Conservation (phyloP, 257 asterid species). For the Nicotiana obtusifolia region DNA sequence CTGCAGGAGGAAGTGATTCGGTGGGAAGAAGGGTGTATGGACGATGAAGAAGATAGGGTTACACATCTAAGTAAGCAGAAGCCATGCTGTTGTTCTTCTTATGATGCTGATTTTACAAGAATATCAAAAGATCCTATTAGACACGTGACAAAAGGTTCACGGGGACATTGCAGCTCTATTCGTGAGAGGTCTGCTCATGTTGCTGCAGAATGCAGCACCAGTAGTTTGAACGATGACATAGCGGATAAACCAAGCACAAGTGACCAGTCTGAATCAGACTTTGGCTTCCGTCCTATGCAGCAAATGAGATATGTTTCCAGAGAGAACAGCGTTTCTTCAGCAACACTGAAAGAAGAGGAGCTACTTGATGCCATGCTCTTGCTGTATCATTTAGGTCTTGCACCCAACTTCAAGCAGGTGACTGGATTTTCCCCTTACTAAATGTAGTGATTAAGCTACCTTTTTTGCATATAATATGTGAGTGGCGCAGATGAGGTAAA, state of each 20-base stretch:
- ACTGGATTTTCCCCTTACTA: constrained; percentile 7
- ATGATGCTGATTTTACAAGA: constrained; percentile 53
- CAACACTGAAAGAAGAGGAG: constrained; percentile 89
- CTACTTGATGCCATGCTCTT: constrained; percentile 91
- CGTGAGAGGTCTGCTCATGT: constrained; percentile 76
- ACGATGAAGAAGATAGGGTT: constrained; percentile 65
- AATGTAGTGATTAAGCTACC: not conserved
- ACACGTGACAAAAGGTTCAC: constrained; percentile 46
- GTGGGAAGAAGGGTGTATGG: constrained; percentile 97
- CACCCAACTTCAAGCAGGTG: constrained; percentile 97
- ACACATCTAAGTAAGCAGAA: constrained; percentile 67
- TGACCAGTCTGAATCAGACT: constrained; percentile 75
- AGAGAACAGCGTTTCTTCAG: constrained; percentile 53
- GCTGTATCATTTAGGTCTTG: constrained; percentile 88
- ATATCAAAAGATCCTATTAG: constrained; percentile 48
- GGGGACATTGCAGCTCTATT: constrained; percentile 73
- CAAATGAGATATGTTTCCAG: constrained; percentile 55
- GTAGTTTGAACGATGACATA: constrained; percentile 75
- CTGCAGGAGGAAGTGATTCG: constrained; percentile 66
- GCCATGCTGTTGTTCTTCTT: constrained; percentile 87
- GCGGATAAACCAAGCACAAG: constrained; percentile 89
- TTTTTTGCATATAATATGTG: not conserved
- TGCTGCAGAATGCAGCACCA: constrained; percentile 66
- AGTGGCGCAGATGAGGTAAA: constrained; percentile 1
- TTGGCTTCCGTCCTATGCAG: constrained; percentile 66